Conservation (phyloP, 2,329 filamentous ascomycete species). For the Lachnellula suecica region DNA sequence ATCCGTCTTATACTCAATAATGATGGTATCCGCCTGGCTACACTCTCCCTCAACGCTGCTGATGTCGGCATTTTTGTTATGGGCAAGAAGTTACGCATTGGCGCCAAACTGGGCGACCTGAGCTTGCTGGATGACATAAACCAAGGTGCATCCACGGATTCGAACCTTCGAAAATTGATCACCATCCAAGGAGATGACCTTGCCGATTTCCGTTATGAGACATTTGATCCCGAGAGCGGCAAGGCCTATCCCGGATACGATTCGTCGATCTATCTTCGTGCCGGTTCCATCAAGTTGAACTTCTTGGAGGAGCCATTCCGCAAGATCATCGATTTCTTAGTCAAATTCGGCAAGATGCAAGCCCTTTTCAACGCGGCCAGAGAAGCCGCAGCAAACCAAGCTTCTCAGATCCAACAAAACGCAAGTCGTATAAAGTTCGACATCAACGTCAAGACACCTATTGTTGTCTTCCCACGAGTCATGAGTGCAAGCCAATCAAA, state of each 20-base stretch:
- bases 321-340: constrained; percentile 95
- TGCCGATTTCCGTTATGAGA: constrained; percentile 96
- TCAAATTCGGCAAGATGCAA: constrained; percentile 99
- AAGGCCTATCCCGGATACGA: constrained; percentile 91
- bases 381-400: constrained; percentile 90
- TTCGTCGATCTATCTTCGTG: constrained; percentile 83
- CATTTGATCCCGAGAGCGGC: constrained; percentile 71
- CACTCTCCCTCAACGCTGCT: constrained; percentile 86
- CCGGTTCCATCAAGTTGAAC: constrained; percentile 94
- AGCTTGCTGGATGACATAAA: constrained; percentile 93
- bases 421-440: constrained; percentile 92
- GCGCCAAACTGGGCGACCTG: constrained; percentile 82
- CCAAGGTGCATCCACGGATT: constrained; percentile 78
- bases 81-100: constrained; percentile 83
- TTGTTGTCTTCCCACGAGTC: constrained; percentile 87
- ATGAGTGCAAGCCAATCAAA: constrained; percentile 68
- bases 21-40: constrained; percentile 91
- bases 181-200: constrained; percentile 95
- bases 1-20: constrained; percentile 96
- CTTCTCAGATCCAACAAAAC: constrained; percentile 88
- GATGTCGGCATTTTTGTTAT: constrained; percentile 88
- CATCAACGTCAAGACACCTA: constrained; percentile 89
- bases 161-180: constrained; percentile 80
- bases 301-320: constrained; percentile 97
- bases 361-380: constrained; percentile 96